Evolutionary conservation across 345 rosid species (phyloP).

Genomic region (Ailanthus altissimus): DNA sequence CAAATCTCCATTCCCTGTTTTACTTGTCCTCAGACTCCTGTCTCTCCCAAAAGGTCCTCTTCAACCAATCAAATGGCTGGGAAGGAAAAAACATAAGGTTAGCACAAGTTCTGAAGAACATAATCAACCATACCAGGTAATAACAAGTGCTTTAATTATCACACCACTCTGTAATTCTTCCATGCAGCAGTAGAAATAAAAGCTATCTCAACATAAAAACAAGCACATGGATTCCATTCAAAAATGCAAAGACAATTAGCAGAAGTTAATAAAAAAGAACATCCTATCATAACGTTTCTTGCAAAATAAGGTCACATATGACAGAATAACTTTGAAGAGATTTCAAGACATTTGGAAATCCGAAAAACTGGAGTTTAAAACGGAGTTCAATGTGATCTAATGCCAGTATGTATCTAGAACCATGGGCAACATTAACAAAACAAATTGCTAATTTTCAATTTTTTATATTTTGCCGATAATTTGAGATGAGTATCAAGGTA

Average conservation of each 20-base stretch:
- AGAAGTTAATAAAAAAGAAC: background rate
- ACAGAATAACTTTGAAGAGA: background rate
- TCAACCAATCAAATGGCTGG: slow-evolving; percentile 93
- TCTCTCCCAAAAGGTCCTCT: slow-evolving; percentile 82
- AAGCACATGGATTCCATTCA: background rate
- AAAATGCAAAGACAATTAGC: background rate
- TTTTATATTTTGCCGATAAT: too few relatives aligned
- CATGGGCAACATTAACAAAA: background rate
- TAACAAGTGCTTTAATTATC: background rate
- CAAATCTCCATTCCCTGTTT: slow-evolving; percentile 8
- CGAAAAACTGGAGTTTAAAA: background rate
- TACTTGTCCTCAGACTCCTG: slow-evolving; percentile 46
- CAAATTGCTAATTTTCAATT: too few relatives aligned
- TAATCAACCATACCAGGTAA: background rate
- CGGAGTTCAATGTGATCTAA: background rate
- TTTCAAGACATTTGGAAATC: background rate
- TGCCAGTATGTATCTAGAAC: background rate
- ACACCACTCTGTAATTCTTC: background rate
- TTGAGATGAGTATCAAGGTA: too few relatives aligned
- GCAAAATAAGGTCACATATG: background rate
- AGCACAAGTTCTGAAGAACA: background rate
- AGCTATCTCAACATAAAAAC: background rate
- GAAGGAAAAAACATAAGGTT: background rate
- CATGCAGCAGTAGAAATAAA: background rate
- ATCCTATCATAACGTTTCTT: background rate